phyloP scores from a whole-genome alignment of 352 stramenopile genomes.

The Phytophthora macrochlamydospora region DNA sequence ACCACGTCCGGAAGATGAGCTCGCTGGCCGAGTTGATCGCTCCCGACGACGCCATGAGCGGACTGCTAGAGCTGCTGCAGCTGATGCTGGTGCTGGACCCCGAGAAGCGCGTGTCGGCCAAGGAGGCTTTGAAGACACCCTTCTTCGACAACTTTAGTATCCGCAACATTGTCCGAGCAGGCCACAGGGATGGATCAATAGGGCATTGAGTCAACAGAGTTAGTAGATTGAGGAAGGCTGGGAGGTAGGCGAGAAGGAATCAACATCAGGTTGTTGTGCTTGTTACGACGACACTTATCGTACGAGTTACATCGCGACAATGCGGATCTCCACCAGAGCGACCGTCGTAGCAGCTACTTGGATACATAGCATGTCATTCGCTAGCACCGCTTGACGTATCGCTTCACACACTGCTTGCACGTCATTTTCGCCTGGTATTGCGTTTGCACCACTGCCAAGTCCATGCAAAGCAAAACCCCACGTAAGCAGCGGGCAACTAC shows the following conservation, averaged over 20 bases:
- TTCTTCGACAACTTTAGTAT: slow-evolving; percentile 91
- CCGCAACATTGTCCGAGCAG: slow-evolving; percentile 44
- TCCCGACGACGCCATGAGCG: slow-evolving; percentile 58
- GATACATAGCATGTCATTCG: too few species aligned
- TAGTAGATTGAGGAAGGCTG: slow-evolving; percentile 13
- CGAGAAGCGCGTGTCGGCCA: slow-evolving; percentile 91
- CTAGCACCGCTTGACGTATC: too few species aligned
- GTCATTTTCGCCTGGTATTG: too few species aligned
- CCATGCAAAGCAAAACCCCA: too few species aligned
- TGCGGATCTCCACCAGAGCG: too few species aligned
- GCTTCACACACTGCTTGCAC: too few species aligned
- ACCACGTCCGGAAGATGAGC: slow-evolving; percentile 83
- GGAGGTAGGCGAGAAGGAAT: slow-evolving; percentile 1
- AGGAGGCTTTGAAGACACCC: slow-evolving; percentile 83
- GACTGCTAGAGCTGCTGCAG: slow-evolving; percentile 89
- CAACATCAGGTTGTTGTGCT: too few species aligned
- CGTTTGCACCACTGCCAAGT: too few species aligned
- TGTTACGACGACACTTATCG: too few species aligned
- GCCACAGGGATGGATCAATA: slow-evolving; percentile 22
- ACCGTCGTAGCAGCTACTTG: too few species aligned
- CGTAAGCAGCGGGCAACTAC: too few species aligned
- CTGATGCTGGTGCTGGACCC: slow-evolving; percentile 94
- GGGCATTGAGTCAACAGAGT: slow-evolving; percentile 3
- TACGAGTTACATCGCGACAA: too few species aligned
- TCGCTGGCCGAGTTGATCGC: slow-evolving; percentile 69